Percentiles rank a stretch among this genome's conserved stretches.
Evolutionary conservation across 2,329 filamentous ascomycete species (phyloP).

Genomic region (Aspergillus sojae): DNA sequence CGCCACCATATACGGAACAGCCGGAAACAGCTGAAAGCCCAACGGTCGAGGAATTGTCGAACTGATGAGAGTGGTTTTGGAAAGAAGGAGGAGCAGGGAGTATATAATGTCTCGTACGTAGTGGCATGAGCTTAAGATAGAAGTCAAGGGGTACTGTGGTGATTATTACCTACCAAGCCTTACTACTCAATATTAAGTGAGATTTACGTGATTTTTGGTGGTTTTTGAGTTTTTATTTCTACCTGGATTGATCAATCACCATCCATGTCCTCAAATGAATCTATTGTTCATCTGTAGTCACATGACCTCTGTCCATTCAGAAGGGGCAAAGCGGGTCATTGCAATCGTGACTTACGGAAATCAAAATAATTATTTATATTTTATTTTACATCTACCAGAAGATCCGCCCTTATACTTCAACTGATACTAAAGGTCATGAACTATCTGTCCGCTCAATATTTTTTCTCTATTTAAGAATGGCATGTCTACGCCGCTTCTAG

Average conservation of each 20-base stretch:
- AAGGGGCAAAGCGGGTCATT: not conserved
- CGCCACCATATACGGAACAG: slow-evolving; percentile 38
- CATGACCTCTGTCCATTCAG: slow-evolving; percentile 8
- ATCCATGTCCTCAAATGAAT: not conserved
- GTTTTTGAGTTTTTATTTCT: not conserved
- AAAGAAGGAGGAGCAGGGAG: not conserved
- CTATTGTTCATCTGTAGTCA: not conserved
- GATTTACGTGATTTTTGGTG: not conserved
- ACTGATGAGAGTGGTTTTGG: not conserved
- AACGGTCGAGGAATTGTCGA: not conserved
- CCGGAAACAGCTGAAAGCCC: slow-evolving; percentile 4
- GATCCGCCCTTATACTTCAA: not conserved
- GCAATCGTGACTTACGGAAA: not conserved
- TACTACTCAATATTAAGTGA: not conserved
- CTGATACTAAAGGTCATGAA: not conserved
- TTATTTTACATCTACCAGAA: not conserved
- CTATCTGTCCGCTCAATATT: not conserved
- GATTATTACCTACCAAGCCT: not conserved
- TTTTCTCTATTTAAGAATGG: not conserved
- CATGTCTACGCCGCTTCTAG: not conserved
- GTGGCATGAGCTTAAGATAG: not conserved
- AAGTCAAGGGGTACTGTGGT: not conserved
- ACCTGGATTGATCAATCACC: not conserved
- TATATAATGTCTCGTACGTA: not conserved
- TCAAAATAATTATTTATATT: not conserved